These are phyloP conservation scores for Tremella yokohamensis DNA, from an alignment of 768 basidiomycete genomes.

Conservation along the genomic window DNA sequence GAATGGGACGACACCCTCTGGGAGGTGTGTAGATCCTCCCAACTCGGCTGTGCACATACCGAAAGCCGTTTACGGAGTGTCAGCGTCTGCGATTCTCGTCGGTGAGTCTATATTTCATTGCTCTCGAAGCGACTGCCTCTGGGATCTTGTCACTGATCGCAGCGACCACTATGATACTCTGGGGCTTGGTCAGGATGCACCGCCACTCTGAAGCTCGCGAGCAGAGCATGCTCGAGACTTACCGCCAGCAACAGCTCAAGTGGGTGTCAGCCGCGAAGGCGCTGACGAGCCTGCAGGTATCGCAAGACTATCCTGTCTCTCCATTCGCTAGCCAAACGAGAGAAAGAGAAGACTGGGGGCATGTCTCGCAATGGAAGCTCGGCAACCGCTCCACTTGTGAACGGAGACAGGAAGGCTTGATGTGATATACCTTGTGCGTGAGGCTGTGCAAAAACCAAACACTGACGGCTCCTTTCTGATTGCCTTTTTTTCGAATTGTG, in stretches of 20 bases:
- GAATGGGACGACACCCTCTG: not conserved
- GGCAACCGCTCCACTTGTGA: not conserved
- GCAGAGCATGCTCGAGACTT: not conserved
- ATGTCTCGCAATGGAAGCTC: not conserved
- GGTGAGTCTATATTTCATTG: not conserved
- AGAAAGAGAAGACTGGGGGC: not conserved
- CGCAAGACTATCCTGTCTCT: not conserved
- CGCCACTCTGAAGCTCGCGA: not conserved
- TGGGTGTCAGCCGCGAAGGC: not conserved
- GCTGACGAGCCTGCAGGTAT: conserved; percentile 1
- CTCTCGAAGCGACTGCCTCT: not conserved
- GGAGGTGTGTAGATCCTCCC: not conserved
- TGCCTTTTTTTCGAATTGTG: too few relatives aligned
- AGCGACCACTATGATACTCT: not conserved
- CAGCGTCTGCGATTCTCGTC: not conserved
- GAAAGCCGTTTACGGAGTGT: not conserved
- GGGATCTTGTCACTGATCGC: not conserved
- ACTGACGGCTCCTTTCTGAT: too few relatives aligned
- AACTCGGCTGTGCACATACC: not conserved
- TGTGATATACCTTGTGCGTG: too few relatives aligned
- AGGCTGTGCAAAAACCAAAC: too few relatives aligned
- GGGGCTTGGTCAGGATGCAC: conserved; percentile 5
- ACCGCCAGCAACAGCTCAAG: not conserved
- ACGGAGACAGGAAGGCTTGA: too few relatives aligned
- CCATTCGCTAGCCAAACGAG: not conserved